Evolutionary conservation across 164 flowering plant species (phyloP), one percentile per base, ranked within the genome.

Genomic region (Tetracentron sinense): DNA sequence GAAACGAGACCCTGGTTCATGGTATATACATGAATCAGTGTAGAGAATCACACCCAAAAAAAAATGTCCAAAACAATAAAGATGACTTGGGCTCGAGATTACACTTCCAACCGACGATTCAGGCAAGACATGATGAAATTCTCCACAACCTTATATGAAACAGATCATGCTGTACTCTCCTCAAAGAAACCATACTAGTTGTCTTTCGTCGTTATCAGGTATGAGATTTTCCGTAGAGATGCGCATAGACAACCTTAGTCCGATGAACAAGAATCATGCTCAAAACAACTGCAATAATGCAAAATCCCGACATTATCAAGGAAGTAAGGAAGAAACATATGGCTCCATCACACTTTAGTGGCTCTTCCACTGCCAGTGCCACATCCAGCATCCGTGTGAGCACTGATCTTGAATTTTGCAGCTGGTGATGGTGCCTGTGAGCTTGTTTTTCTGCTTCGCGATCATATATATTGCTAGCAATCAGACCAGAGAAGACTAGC

Each of bases 381-480:
- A 38, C 67, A 28, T 60, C 65, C 42, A 76, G 60, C 29, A 70
- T 60, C 35, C 73, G 57, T 1, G 61, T n/a, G 11, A 78, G 64
- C 42, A 69, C 27, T 16, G 78, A 72, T 23, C 54, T 63, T 1
- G 70, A 42, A 26, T 42, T 61, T 20, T 58, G 72, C 16, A 29
- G 61, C 21, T 7, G 66, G 26, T 48, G 35, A 48, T 65, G 74
- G 53, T 42, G 74, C 19, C 63, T 16, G 0, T 69, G 79, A 66
- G 87, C 84, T 80, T 95, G 99, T 65, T 79, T 89, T 77, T 85
- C 97, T 10, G 99, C 99, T 72, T 92, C 90, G 25, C 62, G 58
- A 62, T 95, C 99, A 67, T 95, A 95, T 46, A 94, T 88, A 54
- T 72, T 70, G 71, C 99, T 89, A 4, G 99, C 97, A 28, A 95